Base-by-base conservation (phyloP, 805 yeast species). In the Suhomyces kilbournensis region DNA sequence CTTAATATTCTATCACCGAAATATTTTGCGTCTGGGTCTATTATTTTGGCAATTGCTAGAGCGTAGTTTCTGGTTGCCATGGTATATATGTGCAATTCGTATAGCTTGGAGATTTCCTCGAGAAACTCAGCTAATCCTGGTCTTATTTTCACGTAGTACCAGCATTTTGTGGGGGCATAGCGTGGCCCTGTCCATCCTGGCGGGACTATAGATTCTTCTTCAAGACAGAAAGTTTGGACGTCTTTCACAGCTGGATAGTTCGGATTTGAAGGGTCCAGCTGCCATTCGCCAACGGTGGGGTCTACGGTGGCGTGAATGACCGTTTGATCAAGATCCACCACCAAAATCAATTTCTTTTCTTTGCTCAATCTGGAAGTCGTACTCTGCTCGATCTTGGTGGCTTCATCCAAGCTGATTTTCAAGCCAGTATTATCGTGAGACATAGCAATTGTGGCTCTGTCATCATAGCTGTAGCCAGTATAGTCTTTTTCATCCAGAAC, bases 31-130 rank as follows among this genome's bases (percentile, higher is more conserved):
- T 80, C 83, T 0, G 99, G 99, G 65, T 94, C 99, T 46, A 94
- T 90, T 34, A 94, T 86, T 53, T 84, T 83, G 30, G 98, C 96
- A 56, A 94, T 89, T 23, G 90, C 88, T 47, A 83, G 77, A 0
- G 99, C 99, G 69, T 94, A 94, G 26, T 93, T 85, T 58, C 97
- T 76, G 4, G 99, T 94, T 7, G 98, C 99, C 99, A 94, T 94
- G 4, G 99, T 94, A 68, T 94, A 94, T 39, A 94, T 89, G 65
- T 94, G 99, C 76, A 94, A 74, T 70, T 94, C 98, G 66, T 87
- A 94, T 45, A 80, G 71, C 46, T 84, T 69, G 5, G 86, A 73
- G 47, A 90, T 80, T 46, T 76, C 75, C 48, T 79, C 80, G 49
- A 94, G 77, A 65, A 94, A 94, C 48, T 83, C 85, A 47, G 78